These are phyloP conservation scores for Nepenthes mirabilis DNA, from an alignment of 148 eudicot genomes.

Conservation along the genomic window DNA sequence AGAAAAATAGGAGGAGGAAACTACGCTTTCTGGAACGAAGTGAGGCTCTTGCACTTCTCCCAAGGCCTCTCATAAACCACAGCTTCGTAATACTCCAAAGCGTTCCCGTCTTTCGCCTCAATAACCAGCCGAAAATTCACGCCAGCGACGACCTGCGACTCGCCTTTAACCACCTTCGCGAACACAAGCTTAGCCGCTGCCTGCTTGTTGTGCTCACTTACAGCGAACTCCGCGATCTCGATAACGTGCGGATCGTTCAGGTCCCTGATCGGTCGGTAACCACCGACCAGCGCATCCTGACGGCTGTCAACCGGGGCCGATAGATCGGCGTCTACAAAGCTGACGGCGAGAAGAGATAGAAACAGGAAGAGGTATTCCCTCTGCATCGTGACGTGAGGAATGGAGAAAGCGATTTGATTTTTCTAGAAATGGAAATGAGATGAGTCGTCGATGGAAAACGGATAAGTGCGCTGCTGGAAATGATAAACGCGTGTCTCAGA, in stretches of 20 bases:
- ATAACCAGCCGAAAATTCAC: slow-evolving; percentile 26
- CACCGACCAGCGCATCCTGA: slow-evolving; percentile 7
- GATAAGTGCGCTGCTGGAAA: no score
- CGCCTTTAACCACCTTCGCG: slow-evolving; percentile 19
- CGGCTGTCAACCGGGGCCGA: background rate
- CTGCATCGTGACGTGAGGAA: background rate
- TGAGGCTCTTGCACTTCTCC: slow-evolving; percentile 17
- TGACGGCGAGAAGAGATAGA: background rate
- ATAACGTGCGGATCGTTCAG: slow-evolving; percentile 20
- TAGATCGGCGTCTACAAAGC: background rate
- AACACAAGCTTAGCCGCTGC: slow-evolving; percentile 2
- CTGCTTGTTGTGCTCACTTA: slow-evolving; percentile 27
- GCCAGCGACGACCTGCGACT: slow-evolving; percentile 43
- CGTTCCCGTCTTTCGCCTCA: slow-evolving; percentile 22
- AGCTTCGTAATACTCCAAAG: slow-evolving; percentile 14
- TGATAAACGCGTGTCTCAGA: no score
- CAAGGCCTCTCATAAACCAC: slow-evolving; percentile 38
- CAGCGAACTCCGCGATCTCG: slow-evolving; percentile 38
- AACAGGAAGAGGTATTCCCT: background rate
- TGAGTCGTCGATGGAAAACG: no score
- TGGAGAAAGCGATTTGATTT: background rate
- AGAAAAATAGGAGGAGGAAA: background rate
- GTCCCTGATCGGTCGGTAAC: slow-evolving; percentile 25
- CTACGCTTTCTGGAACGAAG: slow-evolving; percentile 17
- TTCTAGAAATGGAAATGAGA: background rate